Percentiles rank a stretch among this genome's conserved stretches.
Conservation (phyloP, 2,329 filamentous ascomycete genomes). For the Grosmannia clavigera region DNA sequence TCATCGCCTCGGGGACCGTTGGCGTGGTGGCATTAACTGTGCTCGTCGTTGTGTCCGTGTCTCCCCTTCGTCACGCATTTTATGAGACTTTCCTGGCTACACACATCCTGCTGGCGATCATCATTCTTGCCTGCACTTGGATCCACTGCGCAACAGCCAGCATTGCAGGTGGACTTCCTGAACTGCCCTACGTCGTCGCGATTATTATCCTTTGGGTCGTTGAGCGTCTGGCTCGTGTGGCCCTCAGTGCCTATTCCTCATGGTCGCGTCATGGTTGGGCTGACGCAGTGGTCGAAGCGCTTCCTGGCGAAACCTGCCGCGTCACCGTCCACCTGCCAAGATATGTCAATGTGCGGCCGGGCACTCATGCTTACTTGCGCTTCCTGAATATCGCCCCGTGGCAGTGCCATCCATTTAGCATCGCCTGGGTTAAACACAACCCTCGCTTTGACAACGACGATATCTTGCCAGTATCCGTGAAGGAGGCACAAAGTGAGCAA, state of each 20-base stretch:
- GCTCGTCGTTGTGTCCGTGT: conserved; percentile 58
- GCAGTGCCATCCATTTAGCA: conserved; percentile 69
- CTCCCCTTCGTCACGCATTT: conserved; percentile 80
- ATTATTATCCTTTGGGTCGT: conserved; percentile 65
- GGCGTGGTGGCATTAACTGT: conserved; percentile 49
- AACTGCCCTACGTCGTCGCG: conserved; percentile 62
- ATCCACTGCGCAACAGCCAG: conserved; percentile 61
- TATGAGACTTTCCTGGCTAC: conserved; percentile 92
- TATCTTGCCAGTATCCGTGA: conserved; percentile 26
- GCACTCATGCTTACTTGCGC: conserved; percentile 64
- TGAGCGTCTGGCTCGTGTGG: conserved; percentile 49
- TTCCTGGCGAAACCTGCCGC: conserved; percentile 57
- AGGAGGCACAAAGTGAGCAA: conserved; percentile 12
- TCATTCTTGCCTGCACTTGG: conserved; percentile 61
- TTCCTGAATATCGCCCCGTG: conserved; percentile 53
- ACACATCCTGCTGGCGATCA: conserved; percentile 64
- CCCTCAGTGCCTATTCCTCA: conserved; percentile 54
- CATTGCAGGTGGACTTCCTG: conserved; percentile 53
- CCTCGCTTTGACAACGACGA: conserved; percentile 19
- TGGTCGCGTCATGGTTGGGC: conserved; percentile 47
- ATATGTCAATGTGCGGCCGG: conserved; percentile 52
- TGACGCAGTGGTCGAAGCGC: conserved; percentile 51
- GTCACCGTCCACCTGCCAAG: conserved; percentile 60
- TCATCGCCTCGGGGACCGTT: conserved; percentile 44
- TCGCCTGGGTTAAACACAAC: conserved; percentile 57